These are phyloP conservation scores for Piper longum DNA, from an alignment of 164 flowering plant genomes.

Conservation along the genomic window DNA sequence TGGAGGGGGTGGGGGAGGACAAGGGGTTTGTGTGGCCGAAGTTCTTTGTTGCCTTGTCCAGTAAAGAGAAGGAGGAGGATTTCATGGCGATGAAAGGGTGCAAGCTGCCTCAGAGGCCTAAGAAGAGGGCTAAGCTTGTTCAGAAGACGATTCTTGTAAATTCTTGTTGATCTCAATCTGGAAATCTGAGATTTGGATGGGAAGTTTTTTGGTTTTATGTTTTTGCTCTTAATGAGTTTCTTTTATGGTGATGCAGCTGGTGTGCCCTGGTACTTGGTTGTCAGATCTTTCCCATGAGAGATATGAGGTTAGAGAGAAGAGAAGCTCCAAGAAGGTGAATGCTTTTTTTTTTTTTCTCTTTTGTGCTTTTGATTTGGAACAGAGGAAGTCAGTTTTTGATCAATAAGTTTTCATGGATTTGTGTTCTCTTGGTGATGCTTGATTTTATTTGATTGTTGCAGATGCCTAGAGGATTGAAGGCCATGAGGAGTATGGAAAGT, in stretches of 20 bases:
- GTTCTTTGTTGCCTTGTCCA: slow-evolving; percentile 8
- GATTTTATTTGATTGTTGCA: slow-evolving; percentile 15
- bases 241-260: slow-evolving; percentile 30
- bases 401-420: not conserved
- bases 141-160: slow-evolving; percentile 9
- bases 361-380: not conserved
- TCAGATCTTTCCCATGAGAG: slow-evolving; percentile 82
- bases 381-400: not conserved
- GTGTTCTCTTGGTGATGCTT: not conserved
- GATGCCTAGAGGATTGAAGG: slow-evolving; percentile 90
- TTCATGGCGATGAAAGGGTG: slow-evolving; percentile 18
- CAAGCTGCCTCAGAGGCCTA: slow-evolving; percentile 13
- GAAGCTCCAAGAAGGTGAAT: slow-evolving; percentile 70
- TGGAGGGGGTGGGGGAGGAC: slow-evolving; percentile 3
- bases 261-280: slow-evolving; percentile 82
- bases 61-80: slow-evolving; percentile 17
- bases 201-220: not conserved
- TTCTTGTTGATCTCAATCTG: not conserved
- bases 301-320: slow-evolving; percentile 88
- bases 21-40: slow-evolving; percentile 10
- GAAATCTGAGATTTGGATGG: not conserved
- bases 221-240: not conserved
- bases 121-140: slow-evolving; percentile 11
- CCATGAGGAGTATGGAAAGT: slow-evolving; percentile 76
- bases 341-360: not conserved